A percentile compares a stretch with the other conserved stretches of the same genome.
These are phyloP conservation scores for Rhodotorula kratochvilovae DNA, from an alignment of 768 basidiomycete genomes.

Conservation along the genomic window DNA sequence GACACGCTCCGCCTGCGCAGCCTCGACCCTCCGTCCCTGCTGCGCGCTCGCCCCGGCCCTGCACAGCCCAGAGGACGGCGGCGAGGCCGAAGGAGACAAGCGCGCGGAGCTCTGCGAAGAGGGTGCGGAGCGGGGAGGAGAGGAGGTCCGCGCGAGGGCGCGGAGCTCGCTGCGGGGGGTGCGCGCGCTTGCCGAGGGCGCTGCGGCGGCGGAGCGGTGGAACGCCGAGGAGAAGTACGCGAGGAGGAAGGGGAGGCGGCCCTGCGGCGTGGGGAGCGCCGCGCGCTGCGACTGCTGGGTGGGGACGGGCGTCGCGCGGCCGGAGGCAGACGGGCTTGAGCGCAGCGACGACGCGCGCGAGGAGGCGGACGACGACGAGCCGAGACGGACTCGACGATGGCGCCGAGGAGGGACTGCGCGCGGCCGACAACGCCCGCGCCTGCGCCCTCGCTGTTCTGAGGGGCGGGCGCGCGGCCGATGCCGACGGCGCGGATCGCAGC, in stretches of 20 bases:
- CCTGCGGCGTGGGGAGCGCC: neutral
- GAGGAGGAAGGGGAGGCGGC: slow-evolving; percentile 20
- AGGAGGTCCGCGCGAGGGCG: neutral
- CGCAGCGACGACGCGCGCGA: no score
- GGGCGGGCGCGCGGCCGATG: no score
- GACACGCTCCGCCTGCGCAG: neutral
- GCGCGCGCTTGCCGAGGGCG: neutral
- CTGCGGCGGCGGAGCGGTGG: neutral
- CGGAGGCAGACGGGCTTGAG: no score
- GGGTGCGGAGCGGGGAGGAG: slow-evolving; percentile 11
- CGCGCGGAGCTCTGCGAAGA: slow-evolving; percentile 8
- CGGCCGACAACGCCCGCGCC: neutral
- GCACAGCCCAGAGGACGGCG: slow-evolving; percentile 15
- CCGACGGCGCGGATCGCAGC: slow-evolving; percentile 15
- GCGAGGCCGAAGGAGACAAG: slow-evolving; percentile 13
- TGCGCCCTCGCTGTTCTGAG: no score
- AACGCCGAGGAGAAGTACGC: slow-evolving; percentile 15
- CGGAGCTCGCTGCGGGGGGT: slow-evolving; percentile 5
- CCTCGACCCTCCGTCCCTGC: neutral
- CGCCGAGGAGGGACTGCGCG: neutral
- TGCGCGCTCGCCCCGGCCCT: neutral
- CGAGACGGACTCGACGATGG: neutral
- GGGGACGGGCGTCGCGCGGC: no score
- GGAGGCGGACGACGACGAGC: no score
- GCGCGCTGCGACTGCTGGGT: neutral